phyloP scores from a whole-genome alignment of 2,329 filamentous ascomycete genomes.

The Xylaria sp. region DNA sequence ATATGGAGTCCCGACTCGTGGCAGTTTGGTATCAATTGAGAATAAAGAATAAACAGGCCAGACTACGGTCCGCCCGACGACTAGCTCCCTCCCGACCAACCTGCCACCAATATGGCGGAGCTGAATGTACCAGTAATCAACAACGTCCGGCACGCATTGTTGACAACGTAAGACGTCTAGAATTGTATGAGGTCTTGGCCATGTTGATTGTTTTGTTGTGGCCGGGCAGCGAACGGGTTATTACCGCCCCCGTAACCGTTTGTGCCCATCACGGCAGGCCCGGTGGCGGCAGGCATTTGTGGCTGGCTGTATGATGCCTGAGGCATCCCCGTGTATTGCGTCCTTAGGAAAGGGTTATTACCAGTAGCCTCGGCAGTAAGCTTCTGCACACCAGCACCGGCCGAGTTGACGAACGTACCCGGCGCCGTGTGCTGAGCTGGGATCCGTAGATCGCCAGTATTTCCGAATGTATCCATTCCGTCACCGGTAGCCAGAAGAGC shows the following conservation, averaged over 20 bases:
- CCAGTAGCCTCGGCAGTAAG: slow-evolving; percentile 75
- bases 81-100: not conserved
- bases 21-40: slow-evolving; percentile 22
- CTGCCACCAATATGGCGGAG: not conserved
- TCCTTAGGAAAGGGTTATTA: slow-evolving; percentile 87
- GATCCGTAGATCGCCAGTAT: slow-evolving; percentile 94
- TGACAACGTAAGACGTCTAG: slow-evolving; percentile 42
- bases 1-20: slow-evolving; percentile 8
- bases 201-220: slow-evolving; percentile 54
- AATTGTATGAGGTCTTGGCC: slow-evolving; percentile 69
- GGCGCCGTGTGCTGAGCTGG: slow-evolving; percentile 96
- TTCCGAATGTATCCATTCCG: slow-evolving; percentile 96
- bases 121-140: not conserved
- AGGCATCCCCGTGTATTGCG: slow-evolving; percentile 82
- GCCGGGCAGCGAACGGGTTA: slow-evolving; percentile 65
- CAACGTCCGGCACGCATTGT: not conserved
- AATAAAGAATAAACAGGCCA: slow-evolving; percentile 1
- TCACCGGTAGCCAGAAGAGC: slow-evolving; percentile 84
- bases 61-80: slow-evolving; percentile 1
- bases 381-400: slow-evolving; percentile 77
- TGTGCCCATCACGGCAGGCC: slow-evolving; percentile 61
- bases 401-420: slow-evolving; percentile 95
- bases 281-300: slow-evolving; percentile 61
- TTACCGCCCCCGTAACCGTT: slow-evolving; percentile 52
- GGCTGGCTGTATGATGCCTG: slow-evolving; percentile 58